These are phyloP conservation scores for Silene latifolia DNA, from an alignment of 148 eudicot species.

Conservation along the genomic window DNA sequence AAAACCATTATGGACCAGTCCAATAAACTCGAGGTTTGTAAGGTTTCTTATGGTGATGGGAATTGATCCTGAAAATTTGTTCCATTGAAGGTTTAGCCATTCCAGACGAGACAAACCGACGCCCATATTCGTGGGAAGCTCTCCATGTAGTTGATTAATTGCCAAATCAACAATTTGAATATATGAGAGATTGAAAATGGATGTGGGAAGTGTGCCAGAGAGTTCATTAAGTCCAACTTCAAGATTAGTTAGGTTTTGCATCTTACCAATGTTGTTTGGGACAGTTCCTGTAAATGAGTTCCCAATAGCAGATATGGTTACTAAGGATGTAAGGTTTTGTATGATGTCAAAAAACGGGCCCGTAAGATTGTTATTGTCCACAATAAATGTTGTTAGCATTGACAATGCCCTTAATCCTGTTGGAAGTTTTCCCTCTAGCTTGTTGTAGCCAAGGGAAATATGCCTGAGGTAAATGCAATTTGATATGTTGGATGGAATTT, in stretches of 20 bases:
- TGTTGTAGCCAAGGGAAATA: constrained; percentile 12
- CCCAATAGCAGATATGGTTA: not conserved
- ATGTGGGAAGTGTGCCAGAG: constrained; percentile 27
- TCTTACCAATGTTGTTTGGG: constrained; percentile 18
- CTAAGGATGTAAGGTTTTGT: constrained; percentile 6
- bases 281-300: constrained; percentile 32
- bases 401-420: constrained; percentile 20
- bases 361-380: constrained; percentile 22
- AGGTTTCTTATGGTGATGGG: no score
- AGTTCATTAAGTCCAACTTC: not conserved
- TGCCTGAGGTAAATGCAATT: constrained; percentile 21
- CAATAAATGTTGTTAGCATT: not conserved
- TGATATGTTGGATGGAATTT: constrained; percentile 31
- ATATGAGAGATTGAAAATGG: constrained; percentile 33
- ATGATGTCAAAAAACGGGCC: constrained; percentile 21
- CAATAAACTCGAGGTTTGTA: no score
- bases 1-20: no score
- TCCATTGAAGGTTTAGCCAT: no score
- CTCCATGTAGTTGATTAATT: constrained; percentile 21
- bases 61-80: no score
- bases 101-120: no score
- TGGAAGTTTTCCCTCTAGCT: constrained; percentile 35
- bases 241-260: constrained; percentile 12
- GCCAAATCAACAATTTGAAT: constrained; percentile 9
- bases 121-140: no score